Evolutionary conservation across 2,329 filamentous ascomycete species (phyloP).

Genomic region (Arthrobotrys entomopaga): DNA sequence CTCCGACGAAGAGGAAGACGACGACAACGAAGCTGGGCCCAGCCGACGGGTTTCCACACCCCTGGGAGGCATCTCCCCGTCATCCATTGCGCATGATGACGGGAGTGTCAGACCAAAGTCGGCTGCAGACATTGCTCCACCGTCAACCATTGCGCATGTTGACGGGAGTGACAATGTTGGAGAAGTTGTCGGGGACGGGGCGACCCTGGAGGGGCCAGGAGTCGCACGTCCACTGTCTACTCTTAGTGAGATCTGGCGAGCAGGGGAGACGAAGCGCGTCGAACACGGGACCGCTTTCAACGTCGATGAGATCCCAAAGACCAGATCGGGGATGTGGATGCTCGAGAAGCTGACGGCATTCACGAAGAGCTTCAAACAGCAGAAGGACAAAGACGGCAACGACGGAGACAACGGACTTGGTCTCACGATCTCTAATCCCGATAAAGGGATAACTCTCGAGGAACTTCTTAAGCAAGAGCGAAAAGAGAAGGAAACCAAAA

Average conservation of each 20-base stretch:
- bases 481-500: neutral
- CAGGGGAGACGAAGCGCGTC: neutral
- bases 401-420: neutral
- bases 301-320: neutral
- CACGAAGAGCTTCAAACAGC: neutral
- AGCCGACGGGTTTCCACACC: no score
- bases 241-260: neutral
- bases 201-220: no score
- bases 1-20: no score
- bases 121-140: no score
- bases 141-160: no score
- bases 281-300: conserved; percentile 2
- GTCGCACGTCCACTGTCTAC: neutral
- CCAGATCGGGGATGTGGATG: neutral
- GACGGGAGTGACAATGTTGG: no score
- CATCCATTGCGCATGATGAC: no score
- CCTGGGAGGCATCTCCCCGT: no score
- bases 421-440: conserved; percentile 9
- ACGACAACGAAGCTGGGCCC: no score
- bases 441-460: conserved; percentile 7
- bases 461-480: conserved; percentile 17
- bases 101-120: no score
- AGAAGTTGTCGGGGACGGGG: neutral
- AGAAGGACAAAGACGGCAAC: neutral
- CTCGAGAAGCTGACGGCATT: neutral